phyloP scores from a whole-genome alignment of 805 yeast genomes.

The Maudiozyma saulgeensis region DNA sequence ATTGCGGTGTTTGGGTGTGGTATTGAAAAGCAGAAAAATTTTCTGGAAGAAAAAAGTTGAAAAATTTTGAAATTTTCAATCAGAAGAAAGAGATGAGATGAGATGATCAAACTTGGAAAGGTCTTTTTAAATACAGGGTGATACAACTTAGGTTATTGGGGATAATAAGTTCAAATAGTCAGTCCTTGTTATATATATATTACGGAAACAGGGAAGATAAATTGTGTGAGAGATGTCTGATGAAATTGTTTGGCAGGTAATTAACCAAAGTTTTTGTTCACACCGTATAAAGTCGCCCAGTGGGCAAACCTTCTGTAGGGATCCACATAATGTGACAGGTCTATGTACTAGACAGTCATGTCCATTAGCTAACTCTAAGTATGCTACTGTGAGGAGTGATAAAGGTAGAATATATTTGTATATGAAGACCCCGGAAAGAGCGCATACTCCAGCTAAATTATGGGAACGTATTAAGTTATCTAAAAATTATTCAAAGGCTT shows the following conservation, averaged over 20 bases:
- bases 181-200: no score
- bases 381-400: slow-evolving; percentile 75
- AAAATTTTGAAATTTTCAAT: no score
- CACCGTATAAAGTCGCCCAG: slow-evolving; percentile 84
- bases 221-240: slow-evolving; percentile 36
- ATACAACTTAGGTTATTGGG: no score
- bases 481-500: slow-evolving; percentile 80
- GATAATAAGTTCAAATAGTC: no score
- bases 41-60: no score
- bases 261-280: slow-evolving; percentile 91
- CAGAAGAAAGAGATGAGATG: not conserved
- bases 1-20: no score
- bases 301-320: slow-evolving; percentile 87
- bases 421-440: slow-evolving; percentile 97
- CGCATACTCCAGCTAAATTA: slow-evolving; percentile 84
- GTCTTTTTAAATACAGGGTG: no score
- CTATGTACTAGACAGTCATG: slow-evolving; percentile 89
- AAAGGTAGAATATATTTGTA: slow-evolving; percentile 76
- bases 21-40: no score
- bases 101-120: not conserved
- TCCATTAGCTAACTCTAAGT: slow-evolving; percentile 89
- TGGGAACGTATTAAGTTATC: slow-evolving; percentile 94
- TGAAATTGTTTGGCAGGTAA: slow-evolving; percentile 94
- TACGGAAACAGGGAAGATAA: no score
- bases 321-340: slow-evolving; percentile 93